Evolutionary conservation across 176 grass and related monocot genomes (phyloP), one percentile per base, ranked within the genome.

Genomic region (Lolium perenne): DNA sequence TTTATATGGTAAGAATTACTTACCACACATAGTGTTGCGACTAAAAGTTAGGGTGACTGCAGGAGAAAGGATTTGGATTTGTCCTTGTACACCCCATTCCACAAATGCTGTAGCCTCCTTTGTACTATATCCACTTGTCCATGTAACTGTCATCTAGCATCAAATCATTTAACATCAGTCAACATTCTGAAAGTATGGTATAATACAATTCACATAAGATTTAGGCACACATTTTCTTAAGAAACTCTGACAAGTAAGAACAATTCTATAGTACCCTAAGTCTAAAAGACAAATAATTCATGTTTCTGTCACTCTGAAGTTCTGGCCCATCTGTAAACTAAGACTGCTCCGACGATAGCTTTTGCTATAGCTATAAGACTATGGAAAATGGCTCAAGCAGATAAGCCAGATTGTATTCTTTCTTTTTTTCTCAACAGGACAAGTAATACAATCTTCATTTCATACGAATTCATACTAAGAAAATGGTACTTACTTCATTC

Each of bases 101-200:
- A 98, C 84, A 80, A 95, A 98, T 70, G 93, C 84, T 73, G 67
- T 72, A 21, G 96, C 92, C 54, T 98, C 96, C 70, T 73, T 84
- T 22, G 80, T 92, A 49, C 86, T 76, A 71, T 98, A 98, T 78
- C 93, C 93, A 76, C 96, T 98, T 86, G 96, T 95, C 96, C 93
- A 98, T 64, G 93, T 98, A 40, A 98, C 93, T 62, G 90, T 87
- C 89, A 98, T 98, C 93, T 98, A 83, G 35, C 67, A 71, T 83
- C 48, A 89, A 78, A 59, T 83, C 62, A 91, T 61, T 66, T 83
- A 86, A 75, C 32, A 74, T 22, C 41, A 69, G 49, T 63, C 50
- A 84, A 82, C 63, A 38, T 58, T 38, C 64, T 85, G 67, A 47
- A 83, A 32, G 62, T 10, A 35, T 18, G 53, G 56, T 38, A 47